Conservation (phyloP, 2,329 filamentous ascomycete species). For the Pseudocercospora musae region DNA sequence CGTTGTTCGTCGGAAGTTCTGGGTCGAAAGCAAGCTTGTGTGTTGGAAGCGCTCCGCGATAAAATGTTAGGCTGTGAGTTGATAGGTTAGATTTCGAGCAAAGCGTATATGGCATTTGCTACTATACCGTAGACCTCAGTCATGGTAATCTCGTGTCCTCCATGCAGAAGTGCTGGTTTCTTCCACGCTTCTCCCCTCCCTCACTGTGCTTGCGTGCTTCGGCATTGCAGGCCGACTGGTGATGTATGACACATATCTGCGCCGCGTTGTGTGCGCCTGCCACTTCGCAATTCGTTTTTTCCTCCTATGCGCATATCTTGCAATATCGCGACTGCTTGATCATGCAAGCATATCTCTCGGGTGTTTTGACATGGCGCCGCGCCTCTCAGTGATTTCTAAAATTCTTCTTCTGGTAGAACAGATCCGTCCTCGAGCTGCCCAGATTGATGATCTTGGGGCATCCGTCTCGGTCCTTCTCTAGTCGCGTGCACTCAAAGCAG, state of each 20-base stretch:
- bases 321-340: background rate
- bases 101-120: background rate
- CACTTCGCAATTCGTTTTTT: background rate
- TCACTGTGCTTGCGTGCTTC: background rate
- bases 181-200: background rate
- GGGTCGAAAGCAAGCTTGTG: conserved; percentile 2
- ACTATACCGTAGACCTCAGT: background rate
- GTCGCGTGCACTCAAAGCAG: conserved; percentile 95
- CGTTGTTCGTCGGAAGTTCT: conserved; percentile 8
- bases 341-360: background rate
- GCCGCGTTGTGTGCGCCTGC: background rate
- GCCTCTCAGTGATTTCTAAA: conserved; percentile 55
- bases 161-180: background rate
- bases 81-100: background rate
- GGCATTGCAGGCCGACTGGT: background rate
- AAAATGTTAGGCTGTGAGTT: background rate
- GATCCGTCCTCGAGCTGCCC: conserved; percentile 90
- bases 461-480: conserved; percentile 95
- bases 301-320: background rate
- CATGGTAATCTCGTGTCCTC: background rate
- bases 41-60: conserved; percentile 30
- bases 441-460: conserved; percentile 99
- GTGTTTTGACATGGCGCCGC: background rate
- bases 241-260: background rate
- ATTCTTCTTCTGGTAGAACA: conserved; percentile 74